Base-by-base conservation (phyloP, 106 monocot species). In the Dendrobium nobile region DNA sequence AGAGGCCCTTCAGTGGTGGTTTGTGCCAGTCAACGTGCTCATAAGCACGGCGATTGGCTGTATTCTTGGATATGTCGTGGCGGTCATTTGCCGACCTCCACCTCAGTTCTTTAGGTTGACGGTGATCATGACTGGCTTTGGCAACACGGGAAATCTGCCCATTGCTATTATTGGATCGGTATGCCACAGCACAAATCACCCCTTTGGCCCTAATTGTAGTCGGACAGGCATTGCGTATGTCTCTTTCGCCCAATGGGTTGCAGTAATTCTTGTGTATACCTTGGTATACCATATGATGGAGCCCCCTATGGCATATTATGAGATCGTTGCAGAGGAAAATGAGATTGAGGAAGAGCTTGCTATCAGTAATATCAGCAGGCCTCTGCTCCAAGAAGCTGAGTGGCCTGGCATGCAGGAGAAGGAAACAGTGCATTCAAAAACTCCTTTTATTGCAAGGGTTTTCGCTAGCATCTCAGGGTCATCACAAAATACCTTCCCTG, bases 221-320 rank as follows among this genome's bases (percentile, higher is more conserved):
- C 77, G 84, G 9, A 86, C n/a, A 0, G 93, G 96, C 22, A 72
- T 88, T 20, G 98, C 98, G 7, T 98, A 95, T 80, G 89, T 98
- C 19, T 98, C 92, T 5, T 92, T 94, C 45, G 89, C 98, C 7
- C 98, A 98, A 64, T 95, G 95, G 98, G 94, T 92, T 51, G 85
- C 98, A 0, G 98, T 98, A n/a, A 91, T 98, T 79, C 92, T 98
- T 41, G 92, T 88, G 2, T 98, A 94, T 26, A 92, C 98, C 3
- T 85, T 98, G 5, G 98, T 98, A 6, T 98, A 95, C 75, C 98
- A 98, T 81, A 98, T 98, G 91, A 98, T 98, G 98, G 98, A 98
- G 74, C 94, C 98, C 0, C 94, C 98, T 5, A 54, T 98, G 81
- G 83, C 86, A 55, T 91, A 92, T 75, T 92, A 94, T 45, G 94